A percentile compares a stretch with the other conserved stretches of the same genome.
These are phyloP conservation scores for Candolleomyces aberdarensis DNA, from an alignment of 768 basidiomycete genomes.

Conservation along the genomic window DNA sequence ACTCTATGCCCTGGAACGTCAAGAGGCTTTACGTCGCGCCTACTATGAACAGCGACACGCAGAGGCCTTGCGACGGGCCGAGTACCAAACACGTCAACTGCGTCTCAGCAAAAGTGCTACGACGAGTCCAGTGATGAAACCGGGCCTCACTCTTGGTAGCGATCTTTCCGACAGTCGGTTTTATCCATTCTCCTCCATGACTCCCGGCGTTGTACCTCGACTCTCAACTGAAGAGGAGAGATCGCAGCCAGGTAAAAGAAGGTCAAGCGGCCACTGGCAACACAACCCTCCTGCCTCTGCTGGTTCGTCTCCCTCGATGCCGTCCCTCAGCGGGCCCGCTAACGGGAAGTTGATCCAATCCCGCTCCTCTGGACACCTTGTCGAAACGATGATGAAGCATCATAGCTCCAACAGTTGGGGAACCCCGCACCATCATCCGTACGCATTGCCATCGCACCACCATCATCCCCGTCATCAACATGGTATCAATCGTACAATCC, in stretches of 20 bases:
- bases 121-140: slow-evolving; percentile 57
- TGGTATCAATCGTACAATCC: background rate
- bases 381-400: slow-evolving; percentile 28
- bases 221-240: background rate
- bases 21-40: slow-evolving; percentile 81
- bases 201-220: background rate
- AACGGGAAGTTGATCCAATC: slow-evolving; percentile 27
- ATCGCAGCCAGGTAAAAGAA: slow-evolving; percentile 26
- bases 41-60: slow-evolving; percentile 81
- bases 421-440: slow-evolving; percentile 43
- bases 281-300: slow-evolving; percentile 15
- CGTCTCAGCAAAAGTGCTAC: slow-evolving; percentile 60
- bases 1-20: slow-evolving; percentile 82
- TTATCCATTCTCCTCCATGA: background rate
- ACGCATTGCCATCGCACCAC: slow-evolving; percentile 33
- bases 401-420: slow-evolving; percentile 25
- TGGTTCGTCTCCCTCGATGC: background rate
- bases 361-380: slow-evolving; percentile 41
- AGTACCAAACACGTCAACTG: slow-evolving; percentile 60
- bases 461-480: slow-evolving; percentile 22
- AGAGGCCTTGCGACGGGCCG: slow-evolving; percentile 65
- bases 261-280: slow-evolving; percentile 60
- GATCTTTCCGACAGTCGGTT: background rate
- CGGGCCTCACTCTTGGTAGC: slow-evolving; percentile 20
- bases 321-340: background rate